These are phyloP conservation scores for Linnemannia elongata DNA, from an alignment of 192 early-diverging fungal species.

Conservation along the genomic window DNA sequence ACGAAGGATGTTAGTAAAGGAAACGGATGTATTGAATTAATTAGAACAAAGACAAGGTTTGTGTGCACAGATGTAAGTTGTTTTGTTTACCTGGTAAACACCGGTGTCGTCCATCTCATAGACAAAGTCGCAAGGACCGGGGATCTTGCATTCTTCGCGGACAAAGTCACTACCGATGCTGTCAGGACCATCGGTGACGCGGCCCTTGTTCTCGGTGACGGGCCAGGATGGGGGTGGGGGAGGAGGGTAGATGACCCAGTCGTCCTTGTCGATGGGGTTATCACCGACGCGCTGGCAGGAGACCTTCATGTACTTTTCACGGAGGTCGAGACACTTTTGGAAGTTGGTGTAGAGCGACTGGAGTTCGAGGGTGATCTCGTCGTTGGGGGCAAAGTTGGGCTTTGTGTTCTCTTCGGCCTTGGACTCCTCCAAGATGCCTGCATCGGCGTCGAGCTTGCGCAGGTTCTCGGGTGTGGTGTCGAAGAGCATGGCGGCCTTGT, in stretches of 20 bases:
- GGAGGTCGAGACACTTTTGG: slow-evolving; percentile 84
- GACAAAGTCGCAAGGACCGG: slow-evolving; percentile 42
- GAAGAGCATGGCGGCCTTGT: slow-evolving; percentile 29
- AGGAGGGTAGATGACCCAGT: slow-evolving; percentile 93
- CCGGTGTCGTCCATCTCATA: slow-evolving; percentile 75
- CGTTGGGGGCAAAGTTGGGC: slow-evolving; percentile 53
- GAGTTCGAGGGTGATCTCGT: slow-evolving; percentile 67
- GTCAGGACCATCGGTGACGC: slow-evolving; percentile 45
- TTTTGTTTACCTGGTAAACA: slow-evolving; percentile 73
- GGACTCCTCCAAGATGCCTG: slow-evolving; percentile 49
- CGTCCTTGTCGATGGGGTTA: slow-evolving; percentile 86
- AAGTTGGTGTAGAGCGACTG: slow-evolving; percentile 74
- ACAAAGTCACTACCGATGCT: slow-evolving; percentile 57
- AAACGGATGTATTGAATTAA: background rate
- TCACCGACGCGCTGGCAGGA: slow-evolving; percentile 82
- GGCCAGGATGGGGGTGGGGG: slow-evolving; percentile 85
- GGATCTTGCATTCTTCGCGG: slow-evolving; percentile 47
- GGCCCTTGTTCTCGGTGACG: slow-evolving; percentile 55
- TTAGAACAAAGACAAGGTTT: background rate
- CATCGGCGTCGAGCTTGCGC: slow-evolving; percentile 50
- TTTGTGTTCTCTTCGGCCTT: slow-evolving; percentile 54
- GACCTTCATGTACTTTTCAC: slow-evolving; percentile 88
- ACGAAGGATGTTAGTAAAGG: background rate
- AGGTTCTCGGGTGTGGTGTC: slow-evolving; percentile 56
- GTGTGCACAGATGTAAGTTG: background rate